Evolutionary conservation across 192 early-diverging fungal genomes (phyloP).

Genomic region (Backusella luteola): DNA sequence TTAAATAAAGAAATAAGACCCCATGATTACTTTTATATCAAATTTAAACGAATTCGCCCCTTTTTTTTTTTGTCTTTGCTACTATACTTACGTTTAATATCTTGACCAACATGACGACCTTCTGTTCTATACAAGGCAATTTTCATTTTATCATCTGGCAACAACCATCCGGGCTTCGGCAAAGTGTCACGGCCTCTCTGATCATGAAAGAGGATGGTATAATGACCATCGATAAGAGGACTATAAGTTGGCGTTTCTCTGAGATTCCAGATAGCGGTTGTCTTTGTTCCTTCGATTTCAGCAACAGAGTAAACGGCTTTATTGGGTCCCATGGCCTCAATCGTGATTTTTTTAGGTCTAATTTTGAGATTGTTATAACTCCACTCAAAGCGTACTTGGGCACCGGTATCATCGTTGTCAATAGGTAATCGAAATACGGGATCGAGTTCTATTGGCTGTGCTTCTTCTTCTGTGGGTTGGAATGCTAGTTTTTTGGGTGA

Average conservation of each 20-base stretch:
- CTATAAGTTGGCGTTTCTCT: conserved; percentile 7
- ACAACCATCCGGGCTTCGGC: not conserved
- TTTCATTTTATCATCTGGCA: not conserved
- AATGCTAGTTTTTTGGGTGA: not conserved
- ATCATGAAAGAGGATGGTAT: not conserved
- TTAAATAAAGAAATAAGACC: not conserved
- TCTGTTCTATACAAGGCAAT: conserved; percentile 6
- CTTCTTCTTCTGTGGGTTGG: not conserved
- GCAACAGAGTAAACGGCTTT: not conserved
- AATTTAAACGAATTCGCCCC: not conserved
- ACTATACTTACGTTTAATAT: conserved; percentile 6
- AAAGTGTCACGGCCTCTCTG: not conserved
- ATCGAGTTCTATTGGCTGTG: not conserved
- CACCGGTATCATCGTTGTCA: not conserved
- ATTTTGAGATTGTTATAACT: not conserved
- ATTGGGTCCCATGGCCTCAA: conserved; percentile 2
- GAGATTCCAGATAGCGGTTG: not conserved
- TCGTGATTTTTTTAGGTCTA: conserved; percentile 1
- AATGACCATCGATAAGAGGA: not conserved
- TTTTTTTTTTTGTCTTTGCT: not conserved
- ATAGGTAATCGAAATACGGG: not conserved
- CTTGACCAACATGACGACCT: conserved; percentile 1
- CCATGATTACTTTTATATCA: not conserved
- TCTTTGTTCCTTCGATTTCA: not conserved
- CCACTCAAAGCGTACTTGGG: not conserved